These are phyloP conservation scores for Acanthamoeba healyi DNA, from an alignment of 208 protist genomes.

Conservation along the genomic window DNA sequence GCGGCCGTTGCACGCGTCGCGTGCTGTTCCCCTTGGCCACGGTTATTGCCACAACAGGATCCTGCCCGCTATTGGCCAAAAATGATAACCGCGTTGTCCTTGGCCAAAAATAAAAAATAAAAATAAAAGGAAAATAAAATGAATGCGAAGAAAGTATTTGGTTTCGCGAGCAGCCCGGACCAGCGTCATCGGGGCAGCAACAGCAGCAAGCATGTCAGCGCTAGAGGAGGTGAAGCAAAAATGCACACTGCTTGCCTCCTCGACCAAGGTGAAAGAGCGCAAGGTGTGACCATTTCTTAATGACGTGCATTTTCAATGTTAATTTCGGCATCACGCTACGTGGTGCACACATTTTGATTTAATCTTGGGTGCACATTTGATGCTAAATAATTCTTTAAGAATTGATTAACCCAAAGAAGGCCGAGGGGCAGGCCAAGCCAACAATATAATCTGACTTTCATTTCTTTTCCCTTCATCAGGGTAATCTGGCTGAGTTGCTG, in stretches of 20 bases:
- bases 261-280: constrained; percentile 64
- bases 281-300: not conserved
- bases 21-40: too few species aligned
- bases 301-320: not conserved
- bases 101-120: not conserved
- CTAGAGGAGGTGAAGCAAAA: constrained; percentile 67
- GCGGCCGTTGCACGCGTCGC: too few species aligned
- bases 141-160: too few species aligned
- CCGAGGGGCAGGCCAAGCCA: too few species aligned
- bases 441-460: not conserved
- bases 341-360: not conserved
- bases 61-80: too few species aligned
- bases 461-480: not conserved
- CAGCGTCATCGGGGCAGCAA: too few species aligned
- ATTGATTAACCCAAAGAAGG: not conserved
- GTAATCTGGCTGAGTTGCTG: constrained; percentile 14
- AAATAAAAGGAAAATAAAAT: too few species aligned
- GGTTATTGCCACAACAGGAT: too few species aligned
- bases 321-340: not conserved
- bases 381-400: too few species aligned
- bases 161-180: too few species aligned
- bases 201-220: not conserved
- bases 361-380: too few species aligned
- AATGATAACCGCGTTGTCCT: too few species aligned
- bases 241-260: not conserved